Evolutionary conservation across 352 stramenopile species (phyloP).

Genomic region (Pythium guiyangense): DNA sequence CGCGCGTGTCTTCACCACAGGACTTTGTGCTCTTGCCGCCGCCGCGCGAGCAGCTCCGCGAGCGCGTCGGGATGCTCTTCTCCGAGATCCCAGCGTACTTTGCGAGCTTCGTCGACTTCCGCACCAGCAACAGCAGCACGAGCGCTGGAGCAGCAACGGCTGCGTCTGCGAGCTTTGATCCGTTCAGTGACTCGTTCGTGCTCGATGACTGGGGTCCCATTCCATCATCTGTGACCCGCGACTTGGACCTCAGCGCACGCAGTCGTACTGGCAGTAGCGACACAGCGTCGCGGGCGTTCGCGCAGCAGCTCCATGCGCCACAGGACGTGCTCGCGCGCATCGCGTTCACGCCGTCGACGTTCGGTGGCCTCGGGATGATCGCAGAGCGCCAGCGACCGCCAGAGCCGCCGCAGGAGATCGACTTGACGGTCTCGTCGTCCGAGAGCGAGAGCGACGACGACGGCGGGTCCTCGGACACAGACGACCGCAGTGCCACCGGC

Average conservation of each 20-base stretch:
- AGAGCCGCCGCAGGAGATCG: slow-evolving; percentile 41
- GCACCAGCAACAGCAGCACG: not conserved
- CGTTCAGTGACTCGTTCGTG: too few species aligned
- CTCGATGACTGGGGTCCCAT: too few species aligned
- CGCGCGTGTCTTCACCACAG: not conserved
- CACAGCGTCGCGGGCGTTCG: too few species aligned
- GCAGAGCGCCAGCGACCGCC: not conserved
- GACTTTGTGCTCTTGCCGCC: slow-evolving; percentile 1
- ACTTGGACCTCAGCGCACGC: too few species aligned
- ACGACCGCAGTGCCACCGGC: not conserved
- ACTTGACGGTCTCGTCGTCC: slow-evolving; percentile 55
- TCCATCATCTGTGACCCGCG: too few species aligned
- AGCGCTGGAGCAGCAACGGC: not conserved
- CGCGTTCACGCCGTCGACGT: not conserved
- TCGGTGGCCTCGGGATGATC: not conserved
- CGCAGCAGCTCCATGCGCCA: too few species aligned
- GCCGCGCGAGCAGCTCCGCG: not conserved
- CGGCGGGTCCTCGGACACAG: not conserved
- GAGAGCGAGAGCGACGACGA: slow-evolving; percentile 35
- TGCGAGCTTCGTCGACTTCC: slow-evolving; percentile 7
- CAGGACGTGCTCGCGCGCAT: not conserved
- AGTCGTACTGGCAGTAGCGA: too few species aligned
- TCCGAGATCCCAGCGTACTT: slow-evolving; percentile 4
- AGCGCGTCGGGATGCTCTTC: slow-evolving; percentile 1
- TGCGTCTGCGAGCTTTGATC: not conserved